Evolutionary conservation across 2,329 filamentous ascomycete genomes (phyloP).

Genomic region (Kalmusia sp.): DNA sequence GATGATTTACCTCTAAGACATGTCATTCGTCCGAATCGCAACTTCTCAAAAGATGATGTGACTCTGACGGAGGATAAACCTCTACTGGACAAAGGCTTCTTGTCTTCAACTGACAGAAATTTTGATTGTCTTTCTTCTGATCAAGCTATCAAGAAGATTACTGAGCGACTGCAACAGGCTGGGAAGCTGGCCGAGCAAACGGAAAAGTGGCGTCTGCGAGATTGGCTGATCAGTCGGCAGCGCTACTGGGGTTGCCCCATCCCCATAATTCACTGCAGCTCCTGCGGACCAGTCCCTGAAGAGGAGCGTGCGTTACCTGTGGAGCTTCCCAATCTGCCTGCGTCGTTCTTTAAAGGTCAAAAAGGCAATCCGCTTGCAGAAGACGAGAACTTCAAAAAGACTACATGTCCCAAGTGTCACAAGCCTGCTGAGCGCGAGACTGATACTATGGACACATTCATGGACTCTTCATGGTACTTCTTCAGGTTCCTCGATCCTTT

Average conservation of each 20-base stretch:
- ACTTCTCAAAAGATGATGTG: neutral
- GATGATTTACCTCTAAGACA: conserved; percentile 65
- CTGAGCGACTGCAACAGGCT: conserved; percentile 56
- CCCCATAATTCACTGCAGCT: conserved; percentile 80
- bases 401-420: conserved; percentile 75
- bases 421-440: conserved; percentile 79
- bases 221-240: conserved; percentile 93
- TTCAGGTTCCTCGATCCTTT: conserved; percentile 78
- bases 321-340: conserved; percentile 71
- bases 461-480: conserved; percentile 95
- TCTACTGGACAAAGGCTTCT: conserved; percentile 69
- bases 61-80: conserved; percentile 55
- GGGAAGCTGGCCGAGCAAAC: conserved; percentile 66
- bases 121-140: conserved; percentile 70
- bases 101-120: conserved; percentile 70
- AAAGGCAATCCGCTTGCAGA: conserved; percentile 79
- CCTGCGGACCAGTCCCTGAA: conserved; percentile 81
- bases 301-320: conserved; percentile 80
- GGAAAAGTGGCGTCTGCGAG: conserved; percentile 80
- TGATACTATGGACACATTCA: conserved; percentile 96
- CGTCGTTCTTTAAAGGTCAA: conserved; percentile 72
- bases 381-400: conserved; percentile 76
- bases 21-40: conserved; percentile 53
- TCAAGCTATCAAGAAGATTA: conserved; percentile 67
- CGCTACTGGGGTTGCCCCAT: conserved; percentile 92